phyloP scores from a whole-genome alignment of 768 basidiomycete species.

The Hypsizygus marmoreus region DNA sequence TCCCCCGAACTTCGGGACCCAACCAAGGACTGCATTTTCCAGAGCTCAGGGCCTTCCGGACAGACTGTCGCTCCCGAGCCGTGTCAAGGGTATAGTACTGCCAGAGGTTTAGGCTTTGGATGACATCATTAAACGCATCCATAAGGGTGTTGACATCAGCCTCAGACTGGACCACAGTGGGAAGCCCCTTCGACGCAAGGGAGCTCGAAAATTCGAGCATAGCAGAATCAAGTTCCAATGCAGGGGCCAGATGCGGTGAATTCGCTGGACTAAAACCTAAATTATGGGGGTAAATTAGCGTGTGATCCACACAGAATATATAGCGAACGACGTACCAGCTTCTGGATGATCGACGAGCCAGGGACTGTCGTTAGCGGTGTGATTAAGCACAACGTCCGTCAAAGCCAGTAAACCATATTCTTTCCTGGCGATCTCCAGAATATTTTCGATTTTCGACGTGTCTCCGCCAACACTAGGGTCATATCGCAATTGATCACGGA shows the following conservation, averaged over 20 bases:
- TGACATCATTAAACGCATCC: constrained; percentile 55
- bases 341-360: constrained; percentile 96
- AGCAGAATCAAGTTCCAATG: constrained; percentile 87
- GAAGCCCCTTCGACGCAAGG: constrained; percentile 67
- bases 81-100: constrained; percentile 92
- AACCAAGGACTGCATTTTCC: constrained; percentile 56
- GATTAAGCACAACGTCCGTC: constrained; percentile 96
- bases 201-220: constrained; percentile 79
- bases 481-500: constrained; percentile 83
- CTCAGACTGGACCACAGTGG: constrained; percentile 63
- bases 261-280: constrained; percentile 89
- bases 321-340: constrained; percentile 62
- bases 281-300: constrained; percentile 1
- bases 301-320: not conserved
- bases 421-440: constrained; percentile 70
- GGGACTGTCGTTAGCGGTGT: constrained; percentile 91
- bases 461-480: constrained; percentile 74
- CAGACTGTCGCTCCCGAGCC: constrained; percentile 57
- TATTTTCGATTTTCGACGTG: constrained; percentile 56
- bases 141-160: constrained; percentile 72
- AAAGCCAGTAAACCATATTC: constrained; percentile 88
- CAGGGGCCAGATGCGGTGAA: constrained; percentile 90
- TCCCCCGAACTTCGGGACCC: constrained; percentile 59
- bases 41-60: constrained; percentile 55
- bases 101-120: constrained; percentile 79